Base-by-base conservation (phyloP, 2,329 filamentous ascomycete genomes). In the Exophiala alcalophila region DNA sequence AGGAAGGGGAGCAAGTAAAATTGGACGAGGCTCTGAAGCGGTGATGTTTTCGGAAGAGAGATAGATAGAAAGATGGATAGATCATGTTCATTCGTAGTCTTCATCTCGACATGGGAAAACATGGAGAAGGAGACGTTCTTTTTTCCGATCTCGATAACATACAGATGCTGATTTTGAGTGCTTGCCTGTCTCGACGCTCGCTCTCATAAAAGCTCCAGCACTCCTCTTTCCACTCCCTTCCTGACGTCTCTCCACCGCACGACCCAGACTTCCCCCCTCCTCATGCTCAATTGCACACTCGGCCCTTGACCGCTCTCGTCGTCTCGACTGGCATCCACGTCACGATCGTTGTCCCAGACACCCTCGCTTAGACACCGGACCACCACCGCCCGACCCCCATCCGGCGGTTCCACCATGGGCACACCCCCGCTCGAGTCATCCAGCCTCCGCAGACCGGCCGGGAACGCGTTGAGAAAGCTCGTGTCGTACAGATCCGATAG, bases 351-450 rank as follows among this genome's bases (percentile, higher is more conserved):
- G n/a, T 31, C 36, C 51, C 53, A 56, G 28, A 41, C 41, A 4
- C 36, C 39, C 15, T 61, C 64, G 1, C 47, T 61, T 15, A 71
- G 44, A 62, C 68, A 71, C 49, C 91, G 74, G 27, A 89, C 80
- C 64, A 98, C 96, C 2, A 97, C 90, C 5, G 88, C 88, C 2
- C 78, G 74, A 48, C 92, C 85, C 33, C 81, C 68, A 61, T 97
- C 92, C 0, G 92, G 92, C 2, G 78, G 73, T 60, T 95, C 89
- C 20, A 97, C 80, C 92, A 98, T 98, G 67, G 79, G 89, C 43
- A 91, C 83, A 7, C 90, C 90, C 20, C 89, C 91, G 23, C 47
- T 54, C 10, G 85, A 86, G 68, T 98, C 92, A 66, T 97, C 94
- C 40, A 98, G 70, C 54, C 89, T 82, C 63, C 91, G 84, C 57